Conservation (phyloP, 1,284 basidiomycete species). For the Phlebopus sp. region DNA sequence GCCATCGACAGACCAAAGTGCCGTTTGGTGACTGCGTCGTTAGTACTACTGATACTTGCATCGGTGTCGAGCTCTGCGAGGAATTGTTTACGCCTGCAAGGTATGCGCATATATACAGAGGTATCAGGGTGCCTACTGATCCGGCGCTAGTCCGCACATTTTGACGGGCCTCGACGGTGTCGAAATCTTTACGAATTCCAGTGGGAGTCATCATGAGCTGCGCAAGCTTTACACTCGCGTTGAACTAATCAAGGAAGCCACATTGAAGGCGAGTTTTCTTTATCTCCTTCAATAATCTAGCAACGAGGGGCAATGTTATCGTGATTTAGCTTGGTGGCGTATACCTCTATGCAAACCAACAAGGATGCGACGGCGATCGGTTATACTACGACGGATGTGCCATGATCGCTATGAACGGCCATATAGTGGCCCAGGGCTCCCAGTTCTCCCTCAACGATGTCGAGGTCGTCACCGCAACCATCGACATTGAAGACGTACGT, state of each 20-base stretch:
- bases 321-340: constrained; percentile 81
- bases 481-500: constrained; percentile 94
- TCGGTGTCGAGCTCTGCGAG: constrained; percentile 96
- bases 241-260: constrained; percentile 96
- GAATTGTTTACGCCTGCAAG: constrained; percentile 96
- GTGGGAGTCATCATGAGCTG: constrained; percentile 95
- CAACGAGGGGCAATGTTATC: neutral
- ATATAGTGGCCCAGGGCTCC: constrained; percentile 89
- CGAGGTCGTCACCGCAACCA: constrained; percentile 92
- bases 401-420: constrained; percentile 93
- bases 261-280: constrained; percentile 71
- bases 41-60: constrained; percentile 91
- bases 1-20: constrained; percentile 57
- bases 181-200: constrained; percentile 98
- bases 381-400: constrained; percentile 98
- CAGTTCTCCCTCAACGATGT: constrained; percentile 97
- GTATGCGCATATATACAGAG: constrained; percentile 39
- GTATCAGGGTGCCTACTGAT: constrained; percentile 4
- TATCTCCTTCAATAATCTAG: neutral
- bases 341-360: constrained; percentile 98
- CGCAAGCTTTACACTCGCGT: constrained; percentile 90
- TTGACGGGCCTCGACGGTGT: constrained; percentile 97
- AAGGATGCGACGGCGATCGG: constrained; percentile 97
- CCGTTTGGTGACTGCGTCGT: constrained; percentile 96
- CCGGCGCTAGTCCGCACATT: constrained; percentile 73